Conservation (phyloP, 2,329 filamentous ascomycete genomes). For the Epichloe hybrida region DNA sequence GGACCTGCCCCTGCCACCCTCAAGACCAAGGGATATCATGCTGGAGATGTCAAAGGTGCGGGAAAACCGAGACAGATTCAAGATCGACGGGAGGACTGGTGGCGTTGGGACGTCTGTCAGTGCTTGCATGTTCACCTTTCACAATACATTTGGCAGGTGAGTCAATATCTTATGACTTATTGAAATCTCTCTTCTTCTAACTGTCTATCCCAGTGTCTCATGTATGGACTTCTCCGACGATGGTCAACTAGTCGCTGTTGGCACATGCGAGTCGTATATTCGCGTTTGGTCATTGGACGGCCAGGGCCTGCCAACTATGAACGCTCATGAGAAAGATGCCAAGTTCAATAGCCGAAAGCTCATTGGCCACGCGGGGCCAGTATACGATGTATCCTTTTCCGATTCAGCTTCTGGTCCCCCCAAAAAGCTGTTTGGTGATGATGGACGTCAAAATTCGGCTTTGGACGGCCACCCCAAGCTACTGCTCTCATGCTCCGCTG, state of each 20-base stretch:
- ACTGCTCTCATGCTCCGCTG: conserved; percentile 74
- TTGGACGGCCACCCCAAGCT: conserved; percentile 52
- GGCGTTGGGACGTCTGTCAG: conserved; percentile 74
- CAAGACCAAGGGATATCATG: conserved; percentile 75
- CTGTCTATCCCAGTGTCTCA: conserved; percentile 49
- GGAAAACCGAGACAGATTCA: conserved; percentile 84
- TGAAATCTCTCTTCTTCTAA: background rate
- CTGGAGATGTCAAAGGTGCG: conserved; percentile 91
- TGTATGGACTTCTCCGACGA: conserved; percentile 94
- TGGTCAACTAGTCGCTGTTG: conserved; percentile 71
- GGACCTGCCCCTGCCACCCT: conserved; percentile 76
- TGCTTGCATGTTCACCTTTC: conserved; percentile 95
- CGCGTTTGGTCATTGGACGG: conserved; percentile 88
- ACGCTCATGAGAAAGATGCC: conserved; percentile 42
- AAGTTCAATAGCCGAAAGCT: conserved; percentile 55
- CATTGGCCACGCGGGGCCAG: conserved; percentile 79
- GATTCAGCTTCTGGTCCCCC: conserved; percentile 46
- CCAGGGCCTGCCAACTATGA: conserved; percentile 58
- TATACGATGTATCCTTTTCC: conserved; percentile 84
- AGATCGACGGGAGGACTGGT: conserved; percentile 70
- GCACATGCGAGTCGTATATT: conserved; percentile 90
- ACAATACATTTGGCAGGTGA: conserved; percentile 86
- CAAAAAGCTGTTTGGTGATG: conserved; percentile 35
- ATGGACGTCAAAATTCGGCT: conserved; percentile 25
- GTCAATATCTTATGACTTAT: conserved; percentile 13